phyloP scores from a whole-genome alignment of 2,329 filamentous ascomycete genomes.

The Didymellaceae sp. region DNA sequence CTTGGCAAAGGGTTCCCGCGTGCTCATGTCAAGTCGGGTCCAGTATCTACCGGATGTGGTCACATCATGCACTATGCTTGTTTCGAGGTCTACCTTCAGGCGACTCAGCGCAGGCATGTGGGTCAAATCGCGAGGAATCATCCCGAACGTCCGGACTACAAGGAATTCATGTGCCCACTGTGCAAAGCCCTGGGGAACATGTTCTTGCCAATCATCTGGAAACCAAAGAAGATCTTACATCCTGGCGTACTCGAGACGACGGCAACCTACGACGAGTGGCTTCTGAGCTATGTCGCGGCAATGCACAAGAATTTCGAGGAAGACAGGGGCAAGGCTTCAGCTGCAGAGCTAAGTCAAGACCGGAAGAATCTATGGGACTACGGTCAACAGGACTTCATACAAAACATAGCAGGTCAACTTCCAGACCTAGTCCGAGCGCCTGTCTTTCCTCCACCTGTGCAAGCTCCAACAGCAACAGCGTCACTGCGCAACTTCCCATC shows the following conservation, averaged over 20 bases:
- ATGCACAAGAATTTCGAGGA: slow-evolving; percentile 54
- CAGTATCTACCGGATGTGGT: slow-evolving; percentile 88
- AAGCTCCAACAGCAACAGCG: slow-evolving; percentile 30
- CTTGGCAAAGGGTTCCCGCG: slow-evolving; percentile 89
- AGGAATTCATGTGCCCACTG: slow-evolving; percentile 94
- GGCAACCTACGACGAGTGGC: slow-evolving; percentile 70
- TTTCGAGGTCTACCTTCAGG: slow-evolving; percentile 89
- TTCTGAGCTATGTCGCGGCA: slow-evolving; percentile 64
- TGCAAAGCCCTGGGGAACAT: slow-evolving; percentile 96
- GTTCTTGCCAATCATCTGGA: slow-evolving; percentile 95
- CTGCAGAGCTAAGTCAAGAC: slow-evolving; percentile 44
- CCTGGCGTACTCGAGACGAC: slow-evolving; percentile 71
- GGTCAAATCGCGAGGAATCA: slow-evolving; percentile 95
- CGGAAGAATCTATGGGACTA: slow-evolving; percentile 61
- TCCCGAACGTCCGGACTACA: slow-evolving; percentile 76
- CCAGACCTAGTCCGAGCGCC: slow-evolving; percentile 41
- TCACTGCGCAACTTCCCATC: slow-evolving; percentile 40
- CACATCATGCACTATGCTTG: slow-evolving; percentile 99
- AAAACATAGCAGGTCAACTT: slow-evolving; percentile 54
- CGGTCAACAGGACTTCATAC: slow-evolving; percentile 57
- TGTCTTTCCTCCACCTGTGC: slow-evolving; percentile 15
- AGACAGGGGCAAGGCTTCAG: slow-evolving; percentile 28
- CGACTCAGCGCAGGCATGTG: slow-evolving; percentile 80
- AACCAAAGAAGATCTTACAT: slow-evolving; percentile 84
- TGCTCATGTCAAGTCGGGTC: slow-evolving; percentile 70